Evolutionary conservation across 1,284 basidiomycete species (phyloP).

Genomic region (Tylopilus sp.): DNA sequence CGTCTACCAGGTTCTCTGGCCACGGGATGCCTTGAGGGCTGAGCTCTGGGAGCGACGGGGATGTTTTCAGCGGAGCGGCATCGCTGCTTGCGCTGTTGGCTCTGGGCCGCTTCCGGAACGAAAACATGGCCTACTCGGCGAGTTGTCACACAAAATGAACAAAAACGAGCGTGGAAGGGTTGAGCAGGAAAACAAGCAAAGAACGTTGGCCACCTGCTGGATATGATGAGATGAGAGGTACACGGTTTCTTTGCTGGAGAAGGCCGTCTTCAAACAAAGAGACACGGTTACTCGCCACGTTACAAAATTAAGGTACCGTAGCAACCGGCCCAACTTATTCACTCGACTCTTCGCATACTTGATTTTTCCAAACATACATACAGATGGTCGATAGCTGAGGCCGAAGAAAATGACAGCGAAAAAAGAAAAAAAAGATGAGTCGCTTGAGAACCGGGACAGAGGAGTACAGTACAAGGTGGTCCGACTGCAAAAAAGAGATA

Average conservation of each 20-base stretch:
- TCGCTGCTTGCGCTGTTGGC: slow-evolving; percentile 36
- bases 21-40: slow-evolving; percentile 69
- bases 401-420: slow-evolving; percentile 13
- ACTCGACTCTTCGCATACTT: slow-evolving; percentile 12
- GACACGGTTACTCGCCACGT: slow-evolving; percentile 7
- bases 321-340: slow-evolving; percentile 22
- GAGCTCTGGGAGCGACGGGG: slow-evolving; percentile 74
- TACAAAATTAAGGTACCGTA: slow-evolving; percentile 30
- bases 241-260: slow-evolving; percentile 19
- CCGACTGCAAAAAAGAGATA: slow-evolving; percentile 32
- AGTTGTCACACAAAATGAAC: slow-evolving; percentile 24
- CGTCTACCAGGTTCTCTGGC: slow-evolving; percentile 75
- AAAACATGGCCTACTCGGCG: slow-evolving; percentile 53
- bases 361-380: slow-evolving; percentile 35
- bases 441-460: slow-evolving; percentile 18
- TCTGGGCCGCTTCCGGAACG: slow-evolving; percentile 58
- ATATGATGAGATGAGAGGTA: slow-evolving; percentile 14
- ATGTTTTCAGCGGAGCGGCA: slow-evolving; percentile 44
- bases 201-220: slow-evolving; percentile 19
- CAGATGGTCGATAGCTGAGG: slow-evolving; percentile 33
- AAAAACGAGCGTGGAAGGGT: slow-evolving; percentile 21
- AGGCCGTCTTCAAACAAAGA: slow-evolving; percentile 19
- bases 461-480: slow-evolving; percentile 36
- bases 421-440: slow-evolving; percentile 9
- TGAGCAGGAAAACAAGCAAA: slow-evolving; percentile 16